Evolutionary conservation across 129 eudicot species (phyloP).

Genomic region (Heracleum sosnowskyi): DNA sequence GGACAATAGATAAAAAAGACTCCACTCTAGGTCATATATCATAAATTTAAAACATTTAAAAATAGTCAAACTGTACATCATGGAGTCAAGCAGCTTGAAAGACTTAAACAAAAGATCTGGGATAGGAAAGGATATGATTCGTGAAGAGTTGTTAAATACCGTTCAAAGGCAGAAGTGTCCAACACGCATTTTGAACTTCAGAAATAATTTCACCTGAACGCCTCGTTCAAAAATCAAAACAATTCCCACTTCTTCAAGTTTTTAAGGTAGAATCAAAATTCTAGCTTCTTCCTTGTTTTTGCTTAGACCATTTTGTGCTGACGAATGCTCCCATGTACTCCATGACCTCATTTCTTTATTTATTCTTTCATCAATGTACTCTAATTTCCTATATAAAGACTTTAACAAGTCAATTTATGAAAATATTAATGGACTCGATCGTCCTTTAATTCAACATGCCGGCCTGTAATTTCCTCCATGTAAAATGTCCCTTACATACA

Average conservation of each 20-base stretch:
- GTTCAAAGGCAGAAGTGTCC: not conserved
- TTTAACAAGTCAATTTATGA: not conserved
- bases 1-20: too few relatives aligned
- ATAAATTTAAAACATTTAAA: too few relatives aligned
- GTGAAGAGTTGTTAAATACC: too few relatives aligned
- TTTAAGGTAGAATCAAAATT: not conserved
- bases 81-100: not conserved
- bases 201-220: not conserved
- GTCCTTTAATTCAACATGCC: too few relatives aligned
- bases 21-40: too few relatives aligned
- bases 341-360: not conserved
- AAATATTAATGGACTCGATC: too few relatives aligned
- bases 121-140: too few relatives aligned
- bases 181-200: not conserved
- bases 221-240: not conserved
- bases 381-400: not conserved
- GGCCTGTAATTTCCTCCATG: too few relatives aligned
- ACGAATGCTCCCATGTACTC: not conserved
- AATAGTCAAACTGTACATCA: too few relatives aligned
- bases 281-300: not conserved
- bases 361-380: too few relatives aligned
- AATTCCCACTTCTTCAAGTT: not conserved
- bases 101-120: too few relatives aligned
- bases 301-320: not conserved
- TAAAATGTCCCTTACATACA: too few relatives aligned